Evolutionary conservation across 1,284 basidiomycete genomes (phyloP).

Genomic region (Peniophora sp.): DNA sequence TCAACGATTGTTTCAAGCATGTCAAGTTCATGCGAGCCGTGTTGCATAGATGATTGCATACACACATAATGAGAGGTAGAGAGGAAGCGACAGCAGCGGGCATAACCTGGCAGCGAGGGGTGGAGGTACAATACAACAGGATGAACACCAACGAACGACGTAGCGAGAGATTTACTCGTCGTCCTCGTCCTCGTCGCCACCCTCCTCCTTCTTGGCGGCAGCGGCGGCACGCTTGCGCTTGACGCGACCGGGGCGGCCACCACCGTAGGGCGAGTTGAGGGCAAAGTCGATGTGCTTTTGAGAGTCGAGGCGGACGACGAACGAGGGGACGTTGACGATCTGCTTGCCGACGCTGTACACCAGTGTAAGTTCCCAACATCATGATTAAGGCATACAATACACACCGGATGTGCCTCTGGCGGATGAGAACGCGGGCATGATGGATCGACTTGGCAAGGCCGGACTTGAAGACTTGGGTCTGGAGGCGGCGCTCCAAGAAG

Average conservation of each 20-base stretch:
- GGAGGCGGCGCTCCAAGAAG: slow-evolving; percentile 98
- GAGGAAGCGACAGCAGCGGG: slow-evolving; percentile 14
- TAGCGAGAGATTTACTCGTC: slow-evolving; percentile 57
- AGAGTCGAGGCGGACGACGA: slow-evolving; percentile 95
- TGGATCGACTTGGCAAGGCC: slow-evolving; percentile 98
- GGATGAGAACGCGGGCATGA: slow-evolving; percentile 96
- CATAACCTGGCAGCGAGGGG: slow-evolving; percentile 16
- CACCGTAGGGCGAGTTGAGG: slow-evolving; percentile 95
- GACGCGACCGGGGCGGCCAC: slow-evolving; percentile 94
- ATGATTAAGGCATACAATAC: too few species aligned
- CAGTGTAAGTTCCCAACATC: too few species aligned
- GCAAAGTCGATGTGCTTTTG: slow-evolving; percentile 99
- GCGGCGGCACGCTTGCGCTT: slow-evolving; percentile 98
- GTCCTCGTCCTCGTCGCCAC: slow-evolving; percentile 77
- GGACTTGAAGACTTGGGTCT: slow-evolving; percentile 99
- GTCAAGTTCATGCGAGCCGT: background rate
- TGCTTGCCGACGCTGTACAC: slow-evolving; percentile 94
- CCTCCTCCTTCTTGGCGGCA: slow-evolving; percentile 88
- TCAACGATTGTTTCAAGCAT: background rate
- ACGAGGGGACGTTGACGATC: slow-evolving; percentile 98
- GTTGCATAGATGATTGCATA: slow-evolving; percentile 7
- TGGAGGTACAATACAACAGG: slow-evolving; percentile 7
- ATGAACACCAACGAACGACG: too few species aligned
- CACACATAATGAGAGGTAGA: slow-evolving; percentile 6
- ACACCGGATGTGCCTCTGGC: slow-evolving; percentile 93